Evolutionary conservation across 306 rosid genomes (phyloP).

Genomic region (Acacia acuminata): DNA sequence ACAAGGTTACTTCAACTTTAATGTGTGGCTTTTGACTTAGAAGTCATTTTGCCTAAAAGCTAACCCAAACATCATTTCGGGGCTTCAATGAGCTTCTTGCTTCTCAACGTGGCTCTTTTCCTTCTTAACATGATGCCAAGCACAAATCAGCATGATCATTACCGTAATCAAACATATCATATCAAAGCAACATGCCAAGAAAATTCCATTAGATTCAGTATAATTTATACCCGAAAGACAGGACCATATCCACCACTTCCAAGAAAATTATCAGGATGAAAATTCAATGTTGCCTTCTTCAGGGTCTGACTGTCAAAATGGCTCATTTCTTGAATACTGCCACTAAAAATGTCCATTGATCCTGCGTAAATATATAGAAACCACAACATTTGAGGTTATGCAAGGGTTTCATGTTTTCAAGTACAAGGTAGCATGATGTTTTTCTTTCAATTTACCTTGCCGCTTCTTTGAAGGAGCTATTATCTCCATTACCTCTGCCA

Average conservation of each 20-base stretch:
- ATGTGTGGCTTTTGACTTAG: no score
- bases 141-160: not conserved
- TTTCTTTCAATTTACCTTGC: constrained; percentile 47
- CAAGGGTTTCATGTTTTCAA: not conserved
- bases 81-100: no score
- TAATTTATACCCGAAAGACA: constrained; percentile 67
- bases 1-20: not conserved
- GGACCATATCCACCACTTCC: constrained; percentile 98
- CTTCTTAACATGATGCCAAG: no score
- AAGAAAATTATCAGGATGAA: constrained; percentile 61
- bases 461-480: constrained; percentile 39
- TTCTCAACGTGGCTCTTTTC: no score
- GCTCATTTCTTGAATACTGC: constrained; percentile 58
- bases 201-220: constrained; percentile 24
- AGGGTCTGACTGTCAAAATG: constrained; percentile 62
- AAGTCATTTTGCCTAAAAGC: no score
- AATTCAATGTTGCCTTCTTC: constrained; percentile 75
- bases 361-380: constrained; percentile 37
- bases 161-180: not conserved
- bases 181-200: not conserved
- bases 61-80: no score
- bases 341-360: constrained; percentile 53
- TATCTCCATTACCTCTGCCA: constrained; percentile 39
- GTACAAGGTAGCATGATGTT: not conserved
- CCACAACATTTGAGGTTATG: constrained; percentile 6